These are phyloP conservation scores for Dalbergia oliveri DNA, from an alignment of 306 rosid genomes.

Conservation along the genomic window DNA sequence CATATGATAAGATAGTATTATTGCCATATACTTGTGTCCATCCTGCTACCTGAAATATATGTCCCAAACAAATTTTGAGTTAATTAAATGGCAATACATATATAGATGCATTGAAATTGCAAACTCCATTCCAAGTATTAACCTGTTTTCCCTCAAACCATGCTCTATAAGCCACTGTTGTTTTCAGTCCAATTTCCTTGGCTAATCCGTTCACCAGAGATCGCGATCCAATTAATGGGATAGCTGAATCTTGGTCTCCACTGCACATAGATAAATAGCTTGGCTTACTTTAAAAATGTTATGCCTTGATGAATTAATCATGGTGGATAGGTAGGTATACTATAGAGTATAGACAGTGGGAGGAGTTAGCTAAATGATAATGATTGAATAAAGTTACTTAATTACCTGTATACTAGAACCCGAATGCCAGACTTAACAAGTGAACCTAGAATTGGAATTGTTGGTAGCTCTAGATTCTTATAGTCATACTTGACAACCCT, in stretches of 20 bases:
- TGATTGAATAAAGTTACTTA: too few relatives aligned
- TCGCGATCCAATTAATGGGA: slow-evolving; percentile 50
- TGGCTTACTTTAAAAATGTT: not conserved
- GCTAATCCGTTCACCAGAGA: slow-evolving; percentile 45
- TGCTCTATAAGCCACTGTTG: slow-evolving; percentile 52
- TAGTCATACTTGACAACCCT: slow-evolving; percentile 45
- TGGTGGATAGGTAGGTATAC: not conserved
- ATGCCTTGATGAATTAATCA: not conserved
- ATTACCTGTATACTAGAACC: slow-evolving; percentile 56
- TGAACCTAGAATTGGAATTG: slow-evolving; percentile 44
- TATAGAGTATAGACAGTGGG: not conserved
- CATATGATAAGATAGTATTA: slow-evolving; percentile 33
- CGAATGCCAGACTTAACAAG: slow-evolving; percentile 49
- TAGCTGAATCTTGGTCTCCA: slow-evolving; percentile 57
- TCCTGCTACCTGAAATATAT: slow-evolving; percentile 40
- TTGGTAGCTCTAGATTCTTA: slow-evolving; percentile 42
- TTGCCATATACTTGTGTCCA: slow-evolving; percentile 56
- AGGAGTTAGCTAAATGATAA: not conserved
- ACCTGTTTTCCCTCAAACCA: slow-evolving; percentile 71
- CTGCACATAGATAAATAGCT: slow-evolving; percentile 30
- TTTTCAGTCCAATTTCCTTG: slow-evolving; percentile 46
- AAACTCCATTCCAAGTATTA: too few relatives aligned
- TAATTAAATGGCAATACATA: not conserved
- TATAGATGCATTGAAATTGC: not conserved
- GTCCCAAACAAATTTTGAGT: not conserved